Evolutionary conservation across 176 grass and related monocot genomes (phyloP), one percentile per base, ranked within the genome.

Genomic region (Puya raimondii): DNA sequence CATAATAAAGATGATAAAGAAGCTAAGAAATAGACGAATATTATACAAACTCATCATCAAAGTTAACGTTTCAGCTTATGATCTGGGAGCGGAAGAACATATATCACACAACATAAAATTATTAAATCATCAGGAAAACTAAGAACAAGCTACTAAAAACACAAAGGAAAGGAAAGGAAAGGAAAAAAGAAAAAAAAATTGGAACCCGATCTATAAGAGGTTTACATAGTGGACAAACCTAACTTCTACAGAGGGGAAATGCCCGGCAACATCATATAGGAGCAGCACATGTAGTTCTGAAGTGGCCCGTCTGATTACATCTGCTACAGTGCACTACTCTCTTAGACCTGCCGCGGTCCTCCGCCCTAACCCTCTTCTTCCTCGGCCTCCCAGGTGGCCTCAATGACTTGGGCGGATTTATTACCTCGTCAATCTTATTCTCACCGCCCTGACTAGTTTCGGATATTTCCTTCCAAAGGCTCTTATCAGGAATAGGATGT

Each of bases 271-370:
- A 48, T 81, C 71, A 99, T 78, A 99, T 90, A 17, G 94, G 94
- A 53, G 89, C 85, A 10, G 87, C 82, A 51, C 89, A 93, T 16
- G 89, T 99, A 23, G 94, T 93, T 66, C 89, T 92, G 71, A 99
- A 99, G 70, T 99, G 94, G 7, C 94, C 94, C 17, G 87, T 99
- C 71, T 99, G 89, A 81, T 99, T 93, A 78, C 94, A 99, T 7
- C 94, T 82, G 57, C 94, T 99, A 76, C 94, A 99, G 22, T 99
- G 94, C 73, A 99, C 89, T 3, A 99, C 72, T 50, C 89, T 72
- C 73, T 99, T 99, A 33, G 88, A 65, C 52, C 89, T 69, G 2
- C 84, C 94, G 17, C 56, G 79, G 70, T 97, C 94, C 74, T 97
- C 94, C 0, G 86, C 76, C 0, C 89, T 84, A 21, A 88, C 73